Evolutionary conservation across 176 grass and related monocot species (phyloP).

Genomic region (Secale cereale): DNA sequence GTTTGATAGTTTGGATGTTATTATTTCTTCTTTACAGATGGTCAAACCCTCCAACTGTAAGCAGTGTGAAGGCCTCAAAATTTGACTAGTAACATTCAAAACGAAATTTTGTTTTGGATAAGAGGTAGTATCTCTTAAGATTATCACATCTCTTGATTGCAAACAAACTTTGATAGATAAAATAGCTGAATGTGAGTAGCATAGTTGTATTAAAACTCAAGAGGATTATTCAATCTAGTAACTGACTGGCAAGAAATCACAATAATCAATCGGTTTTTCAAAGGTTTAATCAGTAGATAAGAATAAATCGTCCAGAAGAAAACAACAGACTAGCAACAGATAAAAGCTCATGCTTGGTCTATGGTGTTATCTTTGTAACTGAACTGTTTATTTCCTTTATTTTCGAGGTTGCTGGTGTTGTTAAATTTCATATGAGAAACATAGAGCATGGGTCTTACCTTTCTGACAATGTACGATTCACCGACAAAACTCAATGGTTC

Average conservation of each 20-base stretch:
- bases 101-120: background rate
- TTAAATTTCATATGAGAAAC: conserved; percentile 2
- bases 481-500: conserved; percentile 59
- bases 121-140: background rate
- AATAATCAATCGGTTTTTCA: background rate
- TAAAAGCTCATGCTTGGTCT: background rate
- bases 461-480: conserved; percentile 85
- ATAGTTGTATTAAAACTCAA: background rate
- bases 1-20: background rate
- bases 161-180: background rate
- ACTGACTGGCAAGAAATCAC: background rate
- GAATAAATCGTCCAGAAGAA: background rate
- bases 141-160: background rate
- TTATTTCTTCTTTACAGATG: background rate
- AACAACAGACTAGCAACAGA: background rate
- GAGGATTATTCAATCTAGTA: background rate
- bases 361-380: background rate
- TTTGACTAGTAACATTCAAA: background rate
- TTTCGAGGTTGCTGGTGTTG: background rate
- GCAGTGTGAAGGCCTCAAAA: background rate
- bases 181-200: background rate
- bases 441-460: conserved; percentile 47
- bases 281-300: background rate
- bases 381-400: background rate
- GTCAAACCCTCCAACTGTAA: background rate